Evolutionary conservation across 2,329 filamentous ascomycete genomes (phyloP), one percentile per base, ranked within the genome.

Genomic region (Talaromyces sp.): DNA sequence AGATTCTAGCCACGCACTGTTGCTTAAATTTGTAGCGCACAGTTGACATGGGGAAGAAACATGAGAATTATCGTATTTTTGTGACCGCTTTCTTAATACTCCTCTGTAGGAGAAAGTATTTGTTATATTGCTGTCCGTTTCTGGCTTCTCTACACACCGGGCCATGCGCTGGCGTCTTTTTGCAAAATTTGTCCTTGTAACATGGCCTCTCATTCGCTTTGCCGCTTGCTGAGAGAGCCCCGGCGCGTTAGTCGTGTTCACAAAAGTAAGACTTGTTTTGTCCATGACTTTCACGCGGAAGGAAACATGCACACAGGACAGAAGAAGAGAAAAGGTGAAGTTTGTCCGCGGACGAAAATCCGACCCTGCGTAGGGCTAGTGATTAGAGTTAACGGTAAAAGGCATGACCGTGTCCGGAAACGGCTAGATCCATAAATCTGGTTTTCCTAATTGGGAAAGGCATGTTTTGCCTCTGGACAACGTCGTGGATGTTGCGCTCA

Each of bases 141-240:
- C 5, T 17, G 49, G 17, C 24, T 52, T 52, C 9, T 46, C 27
- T 27, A 21, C 38, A 46, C 17, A 19, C 7, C 32, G 19, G 13
- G 35, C 21, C 35, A 43, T 41, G 19, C 52, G 58, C 21, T 55
- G 41, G 8, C 58, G 53, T 14, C 58, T 38, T 52, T 43, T 43
- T 17, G 53, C 58, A 38, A 60, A 60, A 29, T 60, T 60, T 13
- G 58, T 49, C 35, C 52, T 56, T 17, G 58, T 60, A 31, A 60
- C 55, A 38, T 60, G 53, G 10, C 58, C 58, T 31, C 58, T 56
- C 43, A 60, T 29, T 17, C 21, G 53, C 31, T 24, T 56, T 43
- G 53, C 43, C 17, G 58, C 43, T 35, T 60, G 52, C 17, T 13
- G 41, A 5, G 58, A 56, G 24, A 60, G 52, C 3, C 21, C 24